Evolutionary conservation across 2,329 filamentous ascomycete genomes (phyloP).

Genomic region (Aureobasidium melanogenum): DNA sequence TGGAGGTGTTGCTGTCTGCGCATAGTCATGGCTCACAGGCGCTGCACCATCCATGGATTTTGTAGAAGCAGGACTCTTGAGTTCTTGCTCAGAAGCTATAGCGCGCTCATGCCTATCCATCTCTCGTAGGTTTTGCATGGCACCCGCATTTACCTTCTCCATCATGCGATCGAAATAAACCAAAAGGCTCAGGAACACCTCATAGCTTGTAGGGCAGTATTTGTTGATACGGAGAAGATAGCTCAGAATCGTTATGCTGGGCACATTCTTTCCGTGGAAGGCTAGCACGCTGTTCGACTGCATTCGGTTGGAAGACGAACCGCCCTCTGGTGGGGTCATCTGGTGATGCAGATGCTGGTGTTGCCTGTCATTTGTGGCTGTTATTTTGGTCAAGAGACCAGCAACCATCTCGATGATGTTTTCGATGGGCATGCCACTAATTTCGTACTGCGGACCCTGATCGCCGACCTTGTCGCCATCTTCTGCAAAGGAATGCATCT

Average conservation of each 20-base stretch:
- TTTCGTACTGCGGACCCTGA: constrained; percentile 68
- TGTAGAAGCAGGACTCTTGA: constrained; percentile 9
- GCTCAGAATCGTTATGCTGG: constrained; percentile 91
- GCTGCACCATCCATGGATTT: constrained; percentile 22
- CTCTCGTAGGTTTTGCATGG: constrained; percentile 54
- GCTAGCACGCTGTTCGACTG: constrained; percentile 72
- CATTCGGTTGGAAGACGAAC: constrained; percentile 47
- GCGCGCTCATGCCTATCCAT: constrained; percentile 37
- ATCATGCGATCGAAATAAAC: constrained; percentile 99
- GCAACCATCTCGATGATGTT: constrained; percentile 99
- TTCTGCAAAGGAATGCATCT: constrained; percentile 51
- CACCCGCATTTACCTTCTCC: constrained; percentile 79
- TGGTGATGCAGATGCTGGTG: constrained; percentile 82
- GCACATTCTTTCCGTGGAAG: constrained; percentile 97
- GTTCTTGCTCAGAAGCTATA: constrained; percentile 18
- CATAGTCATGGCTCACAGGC: constrained; percentile 21
- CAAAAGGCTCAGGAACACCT: constrained; percentile 88
- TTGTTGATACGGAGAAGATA: constrained; percentile 95
- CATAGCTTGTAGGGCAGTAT: constrained; percentile 96
- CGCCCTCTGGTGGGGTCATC: constrained; percentile 52
- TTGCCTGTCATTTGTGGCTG: constrained; percentile 88
- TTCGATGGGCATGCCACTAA: constrained; percentile 92
- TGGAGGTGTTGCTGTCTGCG: constrained; percentile 40
- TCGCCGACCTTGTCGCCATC: constrained; percentile 30
- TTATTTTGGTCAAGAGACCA: constrained; percentile 91